Evolutionary conservation across 2,329 filamentous ascomycete species (phyloP).

Genomic region (Xylariomycetidae sp.): DNA sequence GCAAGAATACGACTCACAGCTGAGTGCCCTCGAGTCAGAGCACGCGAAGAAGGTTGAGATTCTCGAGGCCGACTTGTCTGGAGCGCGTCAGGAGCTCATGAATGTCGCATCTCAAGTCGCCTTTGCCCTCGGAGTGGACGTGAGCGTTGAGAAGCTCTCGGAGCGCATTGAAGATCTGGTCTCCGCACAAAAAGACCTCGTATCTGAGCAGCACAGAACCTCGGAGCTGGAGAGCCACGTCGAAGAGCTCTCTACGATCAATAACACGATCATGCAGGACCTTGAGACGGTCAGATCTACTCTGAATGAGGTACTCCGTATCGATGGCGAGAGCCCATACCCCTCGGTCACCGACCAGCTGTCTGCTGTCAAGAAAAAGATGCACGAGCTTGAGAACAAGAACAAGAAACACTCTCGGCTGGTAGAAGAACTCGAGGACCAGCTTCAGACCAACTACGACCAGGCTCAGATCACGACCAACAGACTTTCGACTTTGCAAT

Average conservation of each 20-base stretch:
- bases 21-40: slow-evolving; percentile 53
- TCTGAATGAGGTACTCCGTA: slow-evolving; percentile 46
- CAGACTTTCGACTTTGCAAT: slow-evolving; percentile 74
- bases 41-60: slow-evolving; percentile 50
- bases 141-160: slow-evolving; percentile 62
- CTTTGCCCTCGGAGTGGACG: slow-evolving; percentile 53
- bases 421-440: slow-evolving; percentile 94
- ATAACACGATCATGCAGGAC: slow-evolving; percentile 54
- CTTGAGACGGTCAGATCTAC: slow-evolving; percentile 54
- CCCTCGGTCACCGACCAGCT: slow-evolving; percentile 50
- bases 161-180: slow-evolving; percentile 54
- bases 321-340: slow-evolving; percentile 41
- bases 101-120: slow-evolving; percentile 60
- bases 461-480: slow-evolving; percentile 82
- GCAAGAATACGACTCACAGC: slow-evolving; percentile 50
- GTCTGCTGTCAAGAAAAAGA: slow-evolving; percentile 58
- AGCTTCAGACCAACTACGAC: slow-evolving; percentile 91
- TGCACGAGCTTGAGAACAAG: slow-evolving; percentile 53
- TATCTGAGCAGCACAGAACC: slow-evolving; percentile 51
- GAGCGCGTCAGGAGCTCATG: slow-evolving; percentile 60
- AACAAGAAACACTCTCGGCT: slow-evolving; percentile 90
- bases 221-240: slow-evolving; percentile 51
- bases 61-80: slow-evolving; percentile 56
- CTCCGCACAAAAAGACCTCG: slow-evolving; percentile 54
- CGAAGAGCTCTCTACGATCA: slow-evolving; percentile 50